Base-by-base conservation (phyloP, 192 early-diverging fungal genomes). In the Podila minutissima region DNA sequence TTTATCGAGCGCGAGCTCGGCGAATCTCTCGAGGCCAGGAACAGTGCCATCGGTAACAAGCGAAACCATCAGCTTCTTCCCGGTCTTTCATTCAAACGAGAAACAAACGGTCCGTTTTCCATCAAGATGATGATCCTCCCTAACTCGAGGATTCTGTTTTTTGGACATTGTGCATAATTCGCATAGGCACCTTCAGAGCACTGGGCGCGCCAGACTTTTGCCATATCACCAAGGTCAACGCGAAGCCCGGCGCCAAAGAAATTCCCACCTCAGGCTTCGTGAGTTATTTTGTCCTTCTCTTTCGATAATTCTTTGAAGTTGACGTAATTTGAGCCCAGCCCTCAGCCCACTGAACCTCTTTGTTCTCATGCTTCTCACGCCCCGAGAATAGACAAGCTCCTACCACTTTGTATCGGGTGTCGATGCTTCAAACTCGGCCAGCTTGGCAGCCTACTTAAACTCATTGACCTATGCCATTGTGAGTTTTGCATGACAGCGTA, bases 181-280 rank as follows among this genome's bases (percentile, higher is more conserved):
- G 33, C 68, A 38, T 76, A 94, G 93, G 89, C 57, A 85, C 93
- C 67, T 92, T 95, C 75, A 92, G 95, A 57, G 97, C 98, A 82
- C 90, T 99, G 29, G 98, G 98, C 12, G 97, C 98, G 48, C 97
- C 98, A 4, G 98, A 99, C 83, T 87, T 99, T 15, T 97, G 96
- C 83, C 97, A 98, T 74, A 93, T 99, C 61, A 91, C 95, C 41
- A 99, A 99, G 85, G 86, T 89, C 31, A 97, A 98, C 82, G 90
- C 90, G 7, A 96, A 96, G 81, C 89, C 91, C 38, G 85, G 84
- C 32, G 86, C 90, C n/a, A 94, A 91, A 55, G 53, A 55, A 24
- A 22, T 55, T 2, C 53, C 53, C 53, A 24, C 22, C n/a, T 55
- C 53, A 55, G 53, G 53, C 24, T 55, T 55, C 24, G 53, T 55